A percentile compares a stretch with the other conserved stretches of the same genome.
Conservation (phyloP, 2,329 filamentous ascomycete genomes). For the Aaosphaeria arxii region DNA sequence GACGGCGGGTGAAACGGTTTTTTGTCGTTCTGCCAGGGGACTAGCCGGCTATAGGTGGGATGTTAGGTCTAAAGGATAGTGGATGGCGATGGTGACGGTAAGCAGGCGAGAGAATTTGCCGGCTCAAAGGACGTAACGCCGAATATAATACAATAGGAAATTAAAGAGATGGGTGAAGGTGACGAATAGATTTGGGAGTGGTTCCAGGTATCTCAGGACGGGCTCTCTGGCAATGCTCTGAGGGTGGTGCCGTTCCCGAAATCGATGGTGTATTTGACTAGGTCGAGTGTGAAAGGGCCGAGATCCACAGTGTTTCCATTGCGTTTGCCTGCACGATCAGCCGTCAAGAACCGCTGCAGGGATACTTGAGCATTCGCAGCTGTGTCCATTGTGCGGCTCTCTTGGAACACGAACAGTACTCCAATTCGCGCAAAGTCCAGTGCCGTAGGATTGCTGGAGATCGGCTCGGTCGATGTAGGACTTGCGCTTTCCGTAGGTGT, state of each 20-base stretch:
- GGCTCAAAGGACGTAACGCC: no score
- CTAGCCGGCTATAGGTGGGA: background rate
- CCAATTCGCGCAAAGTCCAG: conserved; percentile 47
- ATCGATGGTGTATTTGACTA: conserved; percentile 26
- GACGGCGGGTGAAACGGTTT: background rate
- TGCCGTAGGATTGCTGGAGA: conserved; percentile 33
- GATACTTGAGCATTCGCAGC: conserved; percentile 44
- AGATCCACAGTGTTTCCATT: conserved; percentile 23
- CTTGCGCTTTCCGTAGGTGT: conserved; percentile 7
- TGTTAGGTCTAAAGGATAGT: no score
- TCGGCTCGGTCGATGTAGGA: conserved; percentile 20
- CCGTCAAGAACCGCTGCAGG: conserved; percentile 37
- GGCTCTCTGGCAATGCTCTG: conserved; percentile 5
- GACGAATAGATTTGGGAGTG: no score
- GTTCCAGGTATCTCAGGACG: background rate
- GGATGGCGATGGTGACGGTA: no score
- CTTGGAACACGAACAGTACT: conserved; percentile 46
- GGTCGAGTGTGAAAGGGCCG: conserved; percentile 28
- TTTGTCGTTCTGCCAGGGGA: background rate
- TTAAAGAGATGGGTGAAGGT: no score
- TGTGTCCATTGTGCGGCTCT: conserved; percentile 35
- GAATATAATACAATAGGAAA: no score
- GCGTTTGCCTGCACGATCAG: conserved; percentile 24
- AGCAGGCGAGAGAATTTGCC: no score
- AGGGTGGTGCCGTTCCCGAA: conserved; percentile 34